Percentiles rank a stretch among this genome's conserved stretches.
These are phyloP conservation scores for Eimeria zaria DNA, from an alignment of 169 alveolate species.

Conservation along the genomic window DNA sequence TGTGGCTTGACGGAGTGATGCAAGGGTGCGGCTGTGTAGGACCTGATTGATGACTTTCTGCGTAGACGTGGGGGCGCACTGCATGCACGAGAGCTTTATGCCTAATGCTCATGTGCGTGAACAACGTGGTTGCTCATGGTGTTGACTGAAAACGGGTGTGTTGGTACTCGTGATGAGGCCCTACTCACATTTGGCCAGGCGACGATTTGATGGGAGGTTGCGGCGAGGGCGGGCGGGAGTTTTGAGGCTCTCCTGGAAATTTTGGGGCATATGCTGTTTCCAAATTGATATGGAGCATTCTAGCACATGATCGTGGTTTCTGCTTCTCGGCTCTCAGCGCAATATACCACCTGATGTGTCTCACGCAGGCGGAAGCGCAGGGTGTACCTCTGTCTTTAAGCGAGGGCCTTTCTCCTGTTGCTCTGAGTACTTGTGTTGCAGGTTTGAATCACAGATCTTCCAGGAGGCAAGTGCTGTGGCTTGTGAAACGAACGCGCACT, in stretches of 20 bases:
- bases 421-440: not conserved
- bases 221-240: not conserved
- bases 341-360: not conserved
- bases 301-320: not conserved
- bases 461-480: not conserved
- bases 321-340: no score
- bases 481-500: not conserved
- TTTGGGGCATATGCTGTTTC: not conserved
- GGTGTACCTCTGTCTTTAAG: not conserved
- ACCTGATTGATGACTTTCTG: constrained; percentile 27
- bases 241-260: not conserved
- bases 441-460: not conserved
- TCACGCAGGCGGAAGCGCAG: not conserved
- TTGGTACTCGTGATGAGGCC: constrained; percentile 21
- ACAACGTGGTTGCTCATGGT: constrained; percentile 23
- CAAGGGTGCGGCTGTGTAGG: constrained; percentile 10
- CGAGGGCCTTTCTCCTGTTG: not conserved
- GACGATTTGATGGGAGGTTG: not conserved
- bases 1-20: not conserved
- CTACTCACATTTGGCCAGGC: not conserved
- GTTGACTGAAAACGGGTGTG: constrained; percentile 56
- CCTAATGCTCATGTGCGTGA: constrained; percentile 6
- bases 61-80: constrained; percentile 54
- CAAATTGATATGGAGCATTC: not conserved
- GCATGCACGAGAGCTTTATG: constrained; percentile 31